Conservation (phyloP, 2,329 filamentous ascomycete genomes). For the Sporothrix pseudoabietina region DNA sequence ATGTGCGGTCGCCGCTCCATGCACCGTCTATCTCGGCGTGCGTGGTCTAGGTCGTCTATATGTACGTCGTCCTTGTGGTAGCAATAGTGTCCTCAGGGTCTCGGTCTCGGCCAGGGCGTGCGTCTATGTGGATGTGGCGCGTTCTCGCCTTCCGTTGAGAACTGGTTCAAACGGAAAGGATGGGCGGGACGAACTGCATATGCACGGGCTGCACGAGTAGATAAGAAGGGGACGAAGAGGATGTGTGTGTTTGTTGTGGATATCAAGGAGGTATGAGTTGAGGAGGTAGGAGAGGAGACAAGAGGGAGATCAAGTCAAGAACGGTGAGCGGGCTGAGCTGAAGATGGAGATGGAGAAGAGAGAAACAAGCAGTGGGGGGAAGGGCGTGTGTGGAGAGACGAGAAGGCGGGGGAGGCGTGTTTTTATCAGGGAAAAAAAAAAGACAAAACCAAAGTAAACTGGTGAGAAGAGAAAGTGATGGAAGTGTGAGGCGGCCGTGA, state of each 20-base stretch:
- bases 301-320: neutral
- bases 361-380: conserved; percentile 15
- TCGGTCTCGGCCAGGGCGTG: conserved; percentile 14
- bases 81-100: conserved; percentile 3
- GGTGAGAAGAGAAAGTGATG: neutral
- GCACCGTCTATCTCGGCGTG: neutral
- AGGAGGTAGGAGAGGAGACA: neutral
- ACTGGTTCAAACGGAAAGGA: neutral
- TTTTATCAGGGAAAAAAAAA: neutral
- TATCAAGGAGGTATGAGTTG: neutral
- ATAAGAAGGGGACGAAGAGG: neutral
- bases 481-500: neutral
- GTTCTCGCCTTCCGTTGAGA: neutral
- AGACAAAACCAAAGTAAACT: neutral
- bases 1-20: conserved; percentile 6
- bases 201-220: neutral
- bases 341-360: conserved; percentile 9
- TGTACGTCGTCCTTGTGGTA: neutral
- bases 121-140: neutral
- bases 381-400: neutral
- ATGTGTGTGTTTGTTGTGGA: neutral
- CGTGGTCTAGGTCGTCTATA: neutral
- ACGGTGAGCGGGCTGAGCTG: neutral
- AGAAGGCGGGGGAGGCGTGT: neutral
- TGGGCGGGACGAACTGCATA: conserved; percentile 11